Evolutionary conservation across 352 stramenopile genomes (phyloP), one percentile per base, ranked within the genome.

Genomic region (Pythium aristosporum): DNA sequence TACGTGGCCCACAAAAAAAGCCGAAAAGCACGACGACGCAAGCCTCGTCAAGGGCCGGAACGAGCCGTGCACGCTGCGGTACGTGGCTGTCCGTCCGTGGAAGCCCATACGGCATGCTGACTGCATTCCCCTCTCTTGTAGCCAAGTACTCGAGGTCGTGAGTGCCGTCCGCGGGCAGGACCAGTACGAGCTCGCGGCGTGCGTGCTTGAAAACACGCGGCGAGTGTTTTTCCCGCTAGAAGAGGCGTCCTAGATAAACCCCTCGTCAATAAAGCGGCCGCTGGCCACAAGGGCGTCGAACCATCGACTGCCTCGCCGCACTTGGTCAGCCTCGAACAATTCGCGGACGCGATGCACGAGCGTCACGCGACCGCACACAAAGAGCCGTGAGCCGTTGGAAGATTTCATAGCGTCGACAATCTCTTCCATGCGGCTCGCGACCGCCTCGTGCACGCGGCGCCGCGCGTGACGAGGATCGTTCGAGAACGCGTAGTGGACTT

Each of bases 31-130:
- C 61, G 77, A 89, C 56, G 57, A 60, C 10, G 73, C 80, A 1
- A 88, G 75, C 51, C 80, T 94, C 28, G 94, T 99, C 21, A 99
- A 99, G 73, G 92, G 95, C 32, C 74, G 97, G 9, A 97, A 97
- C 61, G 97, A 99, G 72, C 96, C 96, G 7, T 98, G 94, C 75
- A 92, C 96, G 21, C 87, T 99, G 41, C 77, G 97, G 74, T 97
- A 97, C 68, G 92, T 98, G 2, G 12, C 21, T 55, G 18, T 56
- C 39, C 18, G 16, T 28, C 44, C 44, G 8, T 28, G 10, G n/a
- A 4, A 21, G 21, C 13, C 13, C 13, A 46, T 11, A 54, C 12
- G 9, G 21, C 6, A n/a, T 32, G 12, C 47, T 39, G 21, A n/a
- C 39, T 23, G n/a, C 58, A 12, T 49, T 15, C 39, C 30, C 34